phyloP scores from a whole-genome alignment of 169 alveolate genomes.

The Plasmodium vivax region DNA sequence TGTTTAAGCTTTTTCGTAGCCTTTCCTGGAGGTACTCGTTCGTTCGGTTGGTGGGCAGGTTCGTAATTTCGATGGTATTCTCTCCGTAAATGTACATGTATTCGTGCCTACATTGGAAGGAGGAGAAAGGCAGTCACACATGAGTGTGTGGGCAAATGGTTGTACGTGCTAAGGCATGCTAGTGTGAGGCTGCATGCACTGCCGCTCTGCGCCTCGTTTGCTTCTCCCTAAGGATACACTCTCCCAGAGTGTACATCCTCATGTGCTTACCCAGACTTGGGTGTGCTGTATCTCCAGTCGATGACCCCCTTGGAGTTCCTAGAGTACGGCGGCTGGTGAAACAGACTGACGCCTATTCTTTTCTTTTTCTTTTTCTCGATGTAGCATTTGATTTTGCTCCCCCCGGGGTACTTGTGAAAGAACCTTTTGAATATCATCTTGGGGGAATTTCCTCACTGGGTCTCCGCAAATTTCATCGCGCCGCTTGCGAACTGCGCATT shows the following conservation, averaged over 20 bases:
- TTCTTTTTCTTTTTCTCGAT: slow-evolving; percentile 53
- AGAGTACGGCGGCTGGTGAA: slow-evolving; percentile 63
- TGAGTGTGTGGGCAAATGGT: not conserved
- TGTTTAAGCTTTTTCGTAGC: slow-evolving; percentile 85
- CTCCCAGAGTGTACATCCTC: not conserved
- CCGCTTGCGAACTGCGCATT: not conserved
- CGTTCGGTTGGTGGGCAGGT: slow-evolving; percentile 89
- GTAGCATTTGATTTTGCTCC: slow-evolving; percentile 70
- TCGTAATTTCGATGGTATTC: slow-evolving; percentile 83
- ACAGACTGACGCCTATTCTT: slow-evolving; percentile 22
- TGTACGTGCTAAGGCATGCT: not conserved
- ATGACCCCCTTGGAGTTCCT: slow-evolving; percentile 41
- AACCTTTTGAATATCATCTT: slow-evolving; percentile 68
- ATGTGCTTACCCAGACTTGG: slow-evolving; percentile 75
- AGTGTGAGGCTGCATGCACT: not conserved
- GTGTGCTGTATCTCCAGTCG: slow-evolving; percentile 79
- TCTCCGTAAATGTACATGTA: slow-evolving; percentile 83
- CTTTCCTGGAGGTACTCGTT: slow-evolving; percentile 92
- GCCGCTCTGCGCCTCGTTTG: not conserved
- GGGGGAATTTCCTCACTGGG: not conserved
- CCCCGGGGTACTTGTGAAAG: slow-evolving; percentile 72
- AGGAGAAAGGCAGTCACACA: not conserved
- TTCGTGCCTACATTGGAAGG: slow-evolving; percentile 70
- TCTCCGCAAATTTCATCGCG: not conserved
- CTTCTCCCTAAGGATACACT: not conserved